Percentiles rank a stretch among this genome's conserved stretches.
phyloP scores from a whole-genome alignment of 345 rosid genomes.

The Lepidium didymum region DNA sequence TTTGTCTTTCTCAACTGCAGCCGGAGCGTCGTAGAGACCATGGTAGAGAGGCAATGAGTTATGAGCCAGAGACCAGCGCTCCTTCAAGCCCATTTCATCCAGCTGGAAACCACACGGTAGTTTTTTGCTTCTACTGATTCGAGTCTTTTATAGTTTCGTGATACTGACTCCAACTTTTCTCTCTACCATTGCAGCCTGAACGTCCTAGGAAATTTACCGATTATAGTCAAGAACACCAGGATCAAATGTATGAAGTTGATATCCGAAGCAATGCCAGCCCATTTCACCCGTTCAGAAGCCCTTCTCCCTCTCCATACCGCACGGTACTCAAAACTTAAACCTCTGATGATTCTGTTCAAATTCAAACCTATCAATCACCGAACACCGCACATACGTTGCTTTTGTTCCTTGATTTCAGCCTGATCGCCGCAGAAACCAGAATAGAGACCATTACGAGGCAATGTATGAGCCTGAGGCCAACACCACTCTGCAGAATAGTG shows the following conservation, averaged over 20 bases:
- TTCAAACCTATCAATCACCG: conserved; percentile 2
- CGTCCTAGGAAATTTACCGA: conserved; percentile 15
- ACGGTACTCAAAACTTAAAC: conserved; percentile 9
- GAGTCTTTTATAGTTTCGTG: background rate
- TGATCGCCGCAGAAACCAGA: conserved; percentile 16
- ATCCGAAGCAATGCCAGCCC: conserved; percentile 26
- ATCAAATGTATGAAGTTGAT: conserved; percentile 17
- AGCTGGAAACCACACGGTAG: conserved; percentile 19
- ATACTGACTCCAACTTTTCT: background rate
- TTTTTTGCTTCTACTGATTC: background rate
- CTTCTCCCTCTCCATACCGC: conserved; percentile 26
- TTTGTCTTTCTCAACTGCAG: conserved; percentile 1
- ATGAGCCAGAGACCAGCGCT: conserved; percentile 23
- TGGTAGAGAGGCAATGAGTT: conserved; percentile 1
- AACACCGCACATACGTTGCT: background rate
- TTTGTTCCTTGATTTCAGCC: conserved; percentile 13
- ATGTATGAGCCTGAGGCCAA: conserved; percentile 24
- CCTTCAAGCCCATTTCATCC: conserved; percentile 15
- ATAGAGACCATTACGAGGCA: conserved; percentile 13
- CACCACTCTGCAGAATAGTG: conserved; percentile 6
- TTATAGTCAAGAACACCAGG: conserved; percentile 11
- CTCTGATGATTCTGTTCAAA: background rate
- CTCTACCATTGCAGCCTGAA: conserved; percentile 15
- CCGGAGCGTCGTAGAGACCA: conserved; percentile 20
- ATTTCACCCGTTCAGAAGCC: conserved; percentile 27